Evolutionary conservation across 2,329 filamentous ascomycete genomes (phyloP).

Genomic region (Hortaea werneckii): DNA sequence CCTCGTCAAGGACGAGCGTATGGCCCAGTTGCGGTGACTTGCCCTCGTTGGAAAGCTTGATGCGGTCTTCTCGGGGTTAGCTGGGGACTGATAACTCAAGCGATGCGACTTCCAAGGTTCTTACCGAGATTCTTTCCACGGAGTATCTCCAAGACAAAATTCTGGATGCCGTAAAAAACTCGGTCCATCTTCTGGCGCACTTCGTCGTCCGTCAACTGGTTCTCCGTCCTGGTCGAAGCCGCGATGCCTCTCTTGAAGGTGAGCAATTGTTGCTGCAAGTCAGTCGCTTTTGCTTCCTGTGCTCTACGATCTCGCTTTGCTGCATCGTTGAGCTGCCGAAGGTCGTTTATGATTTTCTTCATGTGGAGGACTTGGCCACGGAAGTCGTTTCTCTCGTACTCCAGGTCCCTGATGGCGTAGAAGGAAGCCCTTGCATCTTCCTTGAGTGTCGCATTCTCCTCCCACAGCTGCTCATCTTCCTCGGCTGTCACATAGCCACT

Average conservation of each 20-base stretch:
- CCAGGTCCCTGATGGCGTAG: too few species aligned
- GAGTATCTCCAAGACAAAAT: slow-evolving; percentile 63
- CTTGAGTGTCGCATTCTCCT: too few species aligned
- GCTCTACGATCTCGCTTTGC: too few species aligned
- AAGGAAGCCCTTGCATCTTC: too few species aligned
- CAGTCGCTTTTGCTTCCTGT: too few species aligned
- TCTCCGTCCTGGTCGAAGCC: slow-evolving; percentile 50
- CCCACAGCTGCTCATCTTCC: too few species aligned
- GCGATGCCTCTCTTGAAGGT: slow-evolving; percentile 62
- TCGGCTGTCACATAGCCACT: too few species aligned
- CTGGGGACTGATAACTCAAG: not conserved
- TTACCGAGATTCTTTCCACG: slow-evolving; percentile 44
- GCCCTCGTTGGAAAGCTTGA: not conserved
- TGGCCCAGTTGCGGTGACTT: not conserved
- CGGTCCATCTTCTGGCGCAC: slow-evolving; percentile 48
- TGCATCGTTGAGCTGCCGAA: too few species aligned
- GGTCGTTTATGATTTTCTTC: too few species aligned
- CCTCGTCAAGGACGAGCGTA: not conserved
- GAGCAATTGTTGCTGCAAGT: slow-evolving; percentile 43
- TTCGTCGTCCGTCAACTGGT: slow-evolving; percentile 53
- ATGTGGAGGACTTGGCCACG: too few species aligned
- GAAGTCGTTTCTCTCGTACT: too few species aligned
- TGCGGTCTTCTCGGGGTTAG: not conserved
- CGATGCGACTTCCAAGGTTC: not conserved
- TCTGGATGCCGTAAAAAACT: slow-evolving; percentile 58